A percentile compares a stretch with the other conserved stretches of the same genome.
phyloP scores from a whole-genome alignment of 805 yeast species.

The Teunomyces aglyptinius region DNA sequence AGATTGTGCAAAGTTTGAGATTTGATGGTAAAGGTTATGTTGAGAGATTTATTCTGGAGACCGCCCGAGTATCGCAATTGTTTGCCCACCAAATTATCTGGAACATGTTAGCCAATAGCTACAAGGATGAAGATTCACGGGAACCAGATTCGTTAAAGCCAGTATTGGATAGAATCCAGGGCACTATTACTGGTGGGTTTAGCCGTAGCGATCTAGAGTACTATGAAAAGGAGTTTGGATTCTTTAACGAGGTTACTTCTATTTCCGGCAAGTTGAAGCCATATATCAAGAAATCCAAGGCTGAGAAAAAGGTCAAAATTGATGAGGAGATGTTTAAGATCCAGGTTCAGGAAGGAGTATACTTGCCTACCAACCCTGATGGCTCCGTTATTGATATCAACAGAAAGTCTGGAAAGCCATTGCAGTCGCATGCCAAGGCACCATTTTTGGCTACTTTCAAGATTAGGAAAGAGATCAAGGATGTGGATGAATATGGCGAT shows the following conservation, averaged over 20 bases:
- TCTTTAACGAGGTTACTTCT: constrained; percentile 86
- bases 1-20: constrained; percentile 89
- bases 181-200: constrained; percentile 61
- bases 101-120: constrained; percentile 95
- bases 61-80: constrained; percentile 84
- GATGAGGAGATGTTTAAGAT: constrained; percentile 92
- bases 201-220: constrained; percentile 58
- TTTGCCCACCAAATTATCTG: constrained; percentile 98
- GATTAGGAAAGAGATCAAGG: constrained; percentile 58
- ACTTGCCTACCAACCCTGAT: constrained; percentile 94
- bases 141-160: constrained; percentile 84
- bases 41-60: constrained; percentile 82
- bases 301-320: constrained; percentile 92
- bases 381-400: constrained; percentile 91
- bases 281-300: constrained; percentile 87
- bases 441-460: constrained; percentile 97
- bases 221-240: constrained; percentile 80
- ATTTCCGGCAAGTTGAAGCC: constrained; percentile 96
- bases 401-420: constrained; percentile 86
- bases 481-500: constrained; percentile 40
- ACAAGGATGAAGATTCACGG: constrained; percentile 81
- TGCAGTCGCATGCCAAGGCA: constrained; percentile 98
- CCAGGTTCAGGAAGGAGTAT: constrained; percentile 74
- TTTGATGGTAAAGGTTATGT: constrained; percentile 83
- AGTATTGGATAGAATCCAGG: constrained; percentile 67